A percentile compares a stretch with the other conserved stretches of the same genome.
Evolutionary conservation across 2,329 filamentous ascomycete genomes (phyloP).

Genomic region (Claviceps quebecensis): DNA sequence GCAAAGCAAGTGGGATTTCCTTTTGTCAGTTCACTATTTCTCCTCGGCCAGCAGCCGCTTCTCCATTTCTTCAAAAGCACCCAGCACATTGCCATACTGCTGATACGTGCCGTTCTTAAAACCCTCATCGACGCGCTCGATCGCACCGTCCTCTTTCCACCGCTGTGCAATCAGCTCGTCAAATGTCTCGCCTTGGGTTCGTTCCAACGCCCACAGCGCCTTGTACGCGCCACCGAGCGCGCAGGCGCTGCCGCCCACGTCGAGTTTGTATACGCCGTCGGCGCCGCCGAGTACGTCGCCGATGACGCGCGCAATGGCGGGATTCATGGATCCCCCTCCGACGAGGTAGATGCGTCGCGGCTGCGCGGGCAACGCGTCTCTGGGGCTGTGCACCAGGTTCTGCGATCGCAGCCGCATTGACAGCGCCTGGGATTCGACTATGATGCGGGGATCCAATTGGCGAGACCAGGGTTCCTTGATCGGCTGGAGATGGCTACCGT

Average conservation of each 20-base stretch:
- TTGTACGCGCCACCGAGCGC: conserved; percentile 91
- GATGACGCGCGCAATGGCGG: conserved; percentile 70
- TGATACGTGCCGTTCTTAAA: conserved; percentile 65
- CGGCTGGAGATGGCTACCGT: conserved; percentile 36
- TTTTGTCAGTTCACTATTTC: neutral
- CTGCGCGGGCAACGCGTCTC: conserved; percentile 54
- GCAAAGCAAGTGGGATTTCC: too few species aligned
- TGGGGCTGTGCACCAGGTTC: conserved; percentile 51
- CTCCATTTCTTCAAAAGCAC: conserved; percentile 68
- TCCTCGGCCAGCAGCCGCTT: conserved; percentile 38
- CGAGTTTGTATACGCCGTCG: conserved; percentile 85
- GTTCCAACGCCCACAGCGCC: conserved; percentile 80
- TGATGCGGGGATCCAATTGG: conserved; percentile 64
- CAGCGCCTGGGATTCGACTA: conserved; percentile 89
- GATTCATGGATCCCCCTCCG: conserved; percentile 80
- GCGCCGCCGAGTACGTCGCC: conserved; percentile 78
- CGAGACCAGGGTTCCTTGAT: conserved; percentile 26
- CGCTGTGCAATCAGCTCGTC: conserved; percentile 72
- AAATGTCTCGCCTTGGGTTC: conserved; percentile 57
- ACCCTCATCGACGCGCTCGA: conserved; percentile 69
- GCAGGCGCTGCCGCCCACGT: conserved; percentile 91
- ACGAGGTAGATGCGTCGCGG: conserved; percentile 87
- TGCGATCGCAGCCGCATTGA: conserved; percentile 77
- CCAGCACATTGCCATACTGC: conserved; percentile 61
- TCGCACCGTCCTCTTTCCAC: conserved; percentile 75